Evolutionary conservation across 2,329 filamentous ascomycete genomes (phyloP), one percentile per base, ranked within the genome.

Genomic region (Niveomyces coronatus): DNA sequence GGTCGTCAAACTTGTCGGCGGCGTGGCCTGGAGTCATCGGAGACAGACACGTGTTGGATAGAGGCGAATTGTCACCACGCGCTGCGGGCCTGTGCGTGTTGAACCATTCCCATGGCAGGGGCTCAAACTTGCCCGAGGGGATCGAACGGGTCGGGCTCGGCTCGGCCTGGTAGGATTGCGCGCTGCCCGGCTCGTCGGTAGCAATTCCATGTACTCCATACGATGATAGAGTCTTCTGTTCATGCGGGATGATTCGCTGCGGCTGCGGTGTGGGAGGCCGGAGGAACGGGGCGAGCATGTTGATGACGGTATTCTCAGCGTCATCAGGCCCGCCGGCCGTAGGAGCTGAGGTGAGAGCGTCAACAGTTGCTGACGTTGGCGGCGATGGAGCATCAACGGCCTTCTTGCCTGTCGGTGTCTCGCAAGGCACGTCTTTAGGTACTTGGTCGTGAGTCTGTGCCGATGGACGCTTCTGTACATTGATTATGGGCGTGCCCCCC

Each of bases 91-190:
- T 58, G 0, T 58, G 58, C 0, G 53, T 60, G 27, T 59, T 54
- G 40, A 72, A 68, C 56, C 68, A 70, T 13, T 59, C 58, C 71
- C 71, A 75, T 2, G 71, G 70, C 24, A 74, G 55, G 33, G 53
- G 53, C 17, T 54, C 53, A 41, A 60, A 60, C 33, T 53, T 58
- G 20, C 52, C 54, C 13, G 52, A 51, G 5, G 50, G 47, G 18
- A 53, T 46, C 6, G 54, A 52, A 5, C 44, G 44, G 2, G 47
- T 50, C 20, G 56, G 55, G 20, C 55, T 57, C 16, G 50, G 44
- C 24, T 57, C 49, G 7, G 59, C 50, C 11, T 51, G 54, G 29
- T 63, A 48, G 29, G 20, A 28, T 11, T 39, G 15, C 10, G 61
- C 54, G 19, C 60, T 66, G 45, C 74, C 71, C 3, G 71, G 46